Evolutionary conservation across 768 basidiomycete species (phyloP), one percentile per base, ranked within the genome.

Genomic region (Asterophora lycoperdoides): DNA sequence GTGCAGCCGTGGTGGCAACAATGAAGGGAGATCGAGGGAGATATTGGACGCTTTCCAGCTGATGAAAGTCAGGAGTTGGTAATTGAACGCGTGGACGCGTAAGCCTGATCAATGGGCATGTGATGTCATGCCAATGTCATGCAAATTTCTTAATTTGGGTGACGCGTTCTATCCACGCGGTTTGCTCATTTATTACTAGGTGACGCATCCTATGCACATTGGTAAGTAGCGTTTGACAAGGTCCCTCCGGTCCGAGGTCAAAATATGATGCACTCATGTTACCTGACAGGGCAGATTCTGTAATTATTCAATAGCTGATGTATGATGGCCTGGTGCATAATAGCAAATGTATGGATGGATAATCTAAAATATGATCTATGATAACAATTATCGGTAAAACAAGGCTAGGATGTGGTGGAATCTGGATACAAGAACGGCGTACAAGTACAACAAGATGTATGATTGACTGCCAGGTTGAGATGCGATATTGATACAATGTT

Each of bases 401-500:
- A 15, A 33, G 8, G 23, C n/a, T 42, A 45, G 34, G n/a, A 17
- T 46, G 44, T 36, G 35, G 38, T 15, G 20, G 26, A 13, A 32
- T 40, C 18, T 8, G 23, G 32, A 41, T 18, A 30, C 18, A 46
- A 30, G 30, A 32, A 32, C 8, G 18, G 38, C 23, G 23, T 23
- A 23, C 23, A 23, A 23, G 23, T 23, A 23, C 23, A 23, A 23
- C 23, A 23, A 23, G 6, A 23, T 23, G 23, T 41, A 34, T n/a
- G 20, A 5, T 30, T 28, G 33, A 14, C 34, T 26, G 15, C n/a
- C n/a, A n/a, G 33, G 18, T n/a, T 41, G 36, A 49, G 2, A 54
- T 50, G 53, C 53, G 11, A 43, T 33, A 48, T 29, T 39, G 46
- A 33, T 51, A 51, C 45, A 56, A 17, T 38, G 50, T 26, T 23